A percentile compares a stretch with the other conserved stretches of the same genome.
phyloP scores from a whole-genome alignment of 352 stramenopile species.

The Pythium sukuiense region DNA sequence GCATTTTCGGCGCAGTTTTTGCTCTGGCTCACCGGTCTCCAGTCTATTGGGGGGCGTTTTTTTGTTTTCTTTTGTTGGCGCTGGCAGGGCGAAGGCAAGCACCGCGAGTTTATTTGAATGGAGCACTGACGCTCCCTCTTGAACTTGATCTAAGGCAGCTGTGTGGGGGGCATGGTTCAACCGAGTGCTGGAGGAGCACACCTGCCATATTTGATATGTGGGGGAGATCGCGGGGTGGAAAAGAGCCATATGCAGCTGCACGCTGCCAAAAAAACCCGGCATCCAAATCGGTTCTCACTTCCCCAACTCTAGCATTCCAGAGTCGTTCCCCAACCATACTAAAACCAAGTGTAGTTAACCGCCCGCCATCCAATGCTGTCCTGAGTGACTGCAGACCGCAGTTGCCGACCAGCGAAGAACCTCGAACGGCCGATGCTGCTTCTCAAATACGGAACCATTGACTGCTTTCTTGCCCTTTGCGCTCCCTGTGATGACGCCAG shows the following conservation, averaged over 20 bases:
- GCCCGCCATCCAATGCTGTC: background rate
- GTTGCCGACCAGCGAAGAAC: background rate
- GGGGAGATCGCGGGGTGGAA: background rate
- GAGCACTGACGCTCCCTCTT: slow-evolving; percentile 3
- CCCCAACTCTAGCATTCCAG: background rate
- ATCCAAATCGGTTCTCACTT: slow-evolving; percentile 3
- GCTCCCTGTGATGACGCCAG: background rate
- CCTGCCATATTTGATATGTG: background rate
- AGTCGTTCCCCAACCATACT: background rate
- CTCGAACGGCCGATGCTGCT: background rate
- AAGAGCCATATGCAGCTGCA: slow-evolving; percentile 21
- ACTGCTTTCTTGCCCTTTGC: background rate
- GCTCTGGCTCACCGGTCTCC: background rate
- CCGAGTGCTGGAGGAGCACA: background rate
- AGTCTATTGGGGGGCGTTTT: slow-evolving; percentile 1
- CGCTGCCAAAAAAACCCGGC: background rate
- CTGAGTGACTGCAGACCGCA: background rate
- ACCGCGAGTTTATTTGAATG: background rate
- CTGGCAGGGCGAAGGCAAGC: background rate
- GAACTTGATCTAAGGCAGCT: background rate
- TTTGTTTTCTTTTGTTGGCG: slow-evolving; percentile 7
- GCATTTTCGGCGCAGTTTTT: slow-evolving; percentile 7
- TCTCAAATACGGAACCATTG: too few species aligned
- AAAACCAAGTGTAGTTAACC: slow-evolving; percentile 14
- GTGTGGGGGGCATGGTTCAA: background rate